Conservation (phyloP, 2,329 filamentous ascomycete species). For the Talaromyces sp. region DNA sequence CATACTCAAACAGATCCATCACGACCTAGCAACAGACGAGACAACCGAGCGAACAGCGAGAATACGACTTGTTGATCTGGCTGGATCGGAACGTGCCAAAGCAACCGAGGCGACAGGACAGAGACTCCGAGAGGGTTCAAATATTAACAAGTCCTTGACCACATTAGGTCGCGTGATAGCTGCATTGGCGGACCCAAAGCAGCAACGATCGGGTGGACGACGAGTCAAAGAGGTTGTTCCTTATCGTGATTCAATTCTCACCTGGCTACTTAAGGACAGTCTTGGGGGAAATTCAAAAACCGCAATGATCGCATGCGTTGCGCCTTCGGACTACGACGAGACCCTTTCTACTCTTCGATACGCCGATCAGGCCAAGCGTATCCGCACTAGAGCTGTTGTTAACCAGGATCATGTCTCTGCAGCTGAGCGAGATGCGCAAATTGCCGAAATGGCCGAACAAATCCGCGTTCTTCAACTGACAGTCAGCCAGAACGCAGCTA, state of each 20-base stretch:
- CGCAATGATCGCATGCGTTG: constrained; percentile 98
- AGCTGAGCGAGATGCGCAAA: constrained; percentile 90
- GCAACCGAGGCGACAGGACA: constrained; percentile 91
- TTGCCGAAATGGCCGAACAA: constrained; percentile 89
- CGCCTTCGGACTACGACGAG: constrained; percentile 93
- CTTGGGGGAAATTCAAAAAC: constrained; percentile 97
- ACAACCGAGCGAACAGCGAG: constrained; percentile 92
- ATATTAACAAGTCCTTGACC: constrained; percentile 98
- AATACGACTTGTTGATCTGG: constrained; percentile 91
- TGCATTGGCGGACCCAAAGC: constrained; percentile 72
- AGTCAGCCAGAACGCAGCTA: constrained; percentile 61
- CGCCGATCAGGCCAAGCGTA: constrained; percentile 95
- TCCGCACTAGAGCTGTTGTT: constrained; percentile 87
- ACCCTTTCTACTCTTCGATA: constrained; percentile 94
- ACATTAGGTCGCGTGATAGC: constrained; percentile 95
- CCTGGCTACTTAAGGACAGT: constrained; percentile 90
- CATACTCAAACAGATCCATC: constrained; percentile 95
- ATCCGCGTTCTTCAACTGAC: constrained; percentile 81
- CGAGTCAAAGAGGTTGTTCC: constrained; percentile 75
- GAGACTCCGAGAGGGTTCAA: constrained; percentile 86
- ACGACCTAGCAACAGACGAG: constrained; percentile 95
- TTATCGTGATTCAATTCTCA: constrained; percentile 82
- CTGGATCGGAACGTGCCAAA: constrained; percentile 91
- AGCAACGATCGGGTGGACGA: constrained; percentile 51
- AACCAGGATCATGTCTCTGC: constrained; percentile 93